Percentiles rank a stretch among this genome's conserved stretches.
Evolutionary conservation across 2,329 filamentous ascomycete species (phyloP).

Genomic region (Nemania diffusa): DNA sequence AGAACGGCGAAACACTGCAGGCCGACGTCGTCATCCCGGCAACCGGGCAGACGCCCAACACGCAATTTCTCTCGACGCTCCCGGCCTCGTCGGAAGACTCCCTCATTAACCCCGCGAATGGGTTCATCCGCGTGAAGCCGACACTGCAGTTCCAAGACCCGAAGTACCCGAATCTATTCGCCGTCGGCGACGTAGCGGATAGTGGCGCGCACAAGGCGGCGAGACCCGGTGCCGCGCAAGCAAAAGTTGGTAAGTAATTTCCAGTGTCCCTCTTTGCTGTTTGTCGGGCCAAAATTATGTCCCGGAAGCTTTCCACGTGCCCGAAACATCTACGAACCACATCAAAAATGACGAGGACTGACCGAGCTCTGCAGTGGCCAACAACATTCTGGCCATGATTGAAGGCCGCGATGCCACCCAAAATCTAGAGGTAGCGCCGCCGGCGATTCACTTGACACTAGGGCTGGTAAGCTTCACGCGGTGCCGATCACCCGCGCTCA

Average conservation of each 20-base stretch:
- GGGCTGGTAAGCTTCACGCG: conserved; percentile 46
- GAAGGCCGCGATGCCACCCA: conserved; percentile 47
- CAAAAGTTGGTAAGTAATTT: conserved; percentile 43
- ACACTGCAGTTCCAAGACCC: conserved; percentile 58
- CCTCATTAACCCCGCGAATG: conserved; percentile 47
- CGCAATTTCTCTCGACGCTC: conserved; percentile 51
- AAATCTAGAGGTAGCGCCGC: conserved; percentile 48
- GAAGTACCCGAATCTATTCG: conserved; percentile 57
- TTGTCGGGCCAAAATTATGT: too few relatives aligned
- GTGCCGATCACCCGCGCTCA: too few relatives aligned
- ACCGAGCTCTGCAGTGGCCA: conserved; percentile 46
- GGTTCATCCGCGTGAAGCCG: conserved; percentile 54
- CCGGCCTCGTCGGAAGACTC: conserved; percentile 35
- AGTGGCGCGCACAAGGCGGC: conserved; percentile 57
- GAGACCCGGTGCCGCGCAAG: conserved; percentile 57
- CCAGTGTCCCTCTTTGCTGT: neutral
- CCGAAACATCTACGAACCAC: neutral
- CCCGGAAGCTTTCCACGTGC: too few relatives aligned
- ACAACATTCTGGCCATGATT: conserved; percentile 58
- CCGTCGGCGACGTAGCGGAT: conserved; percentile 63
- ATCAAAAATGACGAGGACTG: neutral
- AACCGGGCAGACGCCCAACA: conserved; percentile 61
- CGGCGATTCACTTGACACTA: conserved; percentile 55
- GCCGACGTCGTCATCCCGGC: conserved; percentile 59
- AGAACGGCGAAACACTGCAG: conserved; percentile 47